These are phyloP conservation scores for Kodamaea leandrae DNA, from an alignment of 805 yeast species.

Conservation along the genomic window DNA sequence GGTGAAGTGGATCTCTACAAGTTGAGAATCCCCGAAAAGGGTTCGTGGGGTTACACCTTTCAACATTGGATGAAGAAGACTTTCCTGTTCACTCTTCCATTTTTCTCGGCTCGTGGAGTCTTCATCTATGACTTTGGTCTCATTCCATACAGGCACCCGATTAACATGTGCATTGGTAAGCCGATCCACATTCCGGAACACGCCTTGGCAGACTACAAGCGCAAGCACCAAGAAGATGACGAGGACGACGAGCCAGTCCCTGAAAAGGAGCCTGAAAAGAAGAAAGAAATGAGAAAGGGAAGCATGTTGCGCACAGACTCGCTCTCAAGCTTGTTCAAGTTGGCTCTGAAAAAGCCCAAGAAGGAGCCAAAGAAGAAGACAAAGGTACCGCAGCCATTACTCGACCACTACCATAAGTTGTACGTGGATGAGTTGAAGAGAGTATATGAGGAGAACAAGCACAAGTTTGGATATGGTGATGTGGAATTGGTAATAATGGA, in stretches of 20 bases:
- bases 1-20: slow-evolving; percentile 74
- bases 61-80: slow-evolving; percentile 71
- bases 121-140: slow-evolving; percentile 92
- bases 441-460: slow-evolving; percentile 67
- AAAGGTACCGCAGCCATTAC: slow-evolving; percentile 38
- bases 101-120: slow-evolving; percentile 88
- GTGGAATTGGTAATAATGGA: slow-evolving; percentile 48
- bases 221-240: slow-evolving; percentile 31
- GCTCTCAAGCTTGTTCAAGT: slow-evolving; percentile 29
- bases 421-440: slow-evolving; percentile 64
- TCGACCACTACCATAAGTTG: slow-evolving; percentile 68
- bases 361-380: slow-evolving; percentile 19
- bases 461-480: slow-evolving; percentile 49
- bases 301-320: slow-evolving; percentile 23
- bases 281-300: slow-evolving; percentile 39
- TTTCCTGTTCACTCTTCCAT: slow-evolving; percentile 84
- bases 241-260: slow-evolving; percentile 1
- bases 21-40: slow-evolving; percentile 39
- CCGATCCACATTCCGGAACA: slow-evolving; percentile 59
- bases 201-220: slow-evolving; percentile 29
- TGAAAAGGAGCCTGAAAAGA: slow-evolving; percentile 5
- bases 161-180: slow-evolving; percentile 70
- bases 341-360: slow-evolving; percentile 11
- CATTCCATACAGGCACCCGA: slow-evolving; percentile 78
- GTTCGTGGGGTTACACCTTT: slow-evolving; percentile 47